Base-by-base conservation (phyloP, 2,329 filamentous ascomycete genomes). In the Xylaria sp. region DNA sequence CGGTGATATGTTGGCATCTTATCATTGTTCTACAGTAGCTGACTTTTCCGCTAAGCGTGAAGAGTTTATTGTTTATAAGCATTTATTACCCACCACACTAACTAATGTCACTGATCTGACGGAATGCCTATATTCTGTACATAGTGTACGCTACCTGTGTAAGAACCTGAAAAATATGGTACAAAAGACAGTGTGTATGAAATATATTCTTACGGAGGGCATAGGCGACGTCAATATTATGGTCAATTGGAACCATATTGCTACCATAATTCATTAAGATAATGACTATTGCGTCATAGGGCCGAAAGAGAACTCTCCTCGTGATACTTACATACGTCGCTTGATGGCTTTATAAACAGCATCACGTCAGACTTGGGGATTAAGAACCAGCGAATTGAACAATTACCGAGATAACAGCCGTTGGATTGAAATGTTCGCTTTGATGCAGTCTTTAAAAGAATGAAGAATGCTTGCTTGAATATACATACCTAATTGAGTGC, bases 361-460 rank as follows among this genome's bases (percentile, higher is more conserved):
- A 61, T 56, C 57, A 61, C 51, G 57, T 66, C 53, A 62, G 64
- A 51, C 24, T 21, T 45, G 24, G 6, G 42, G 5, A 39, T 61
- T 47, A 47, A 19, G 8, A 47, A 19, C 17, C 3, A 47, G n/a
- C 8, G 17, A 19, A 17, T 19, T 47, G 3, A 47, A 8, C 42
- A 5, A 47, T 47, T 47, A 14, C 42, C 42, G 42, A 47, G 42
- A 47, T 17, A 6, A 6, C 17, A 47, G n/a, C 42, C 8, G 8
- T 47, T 17, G n/a, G 42, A 47, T 19, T 19, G n/a, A 19, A 47
- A 19, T 47, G 42, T 19, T 47, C n/a, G 42, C 42, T 47, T 47
- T 47, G 42, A 19, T 17, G 42, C 42, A 47, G 17, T 21, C 42
- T 9, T 19, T 17, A 11, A 42, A 47, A 47, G n/a, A 4, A 47